Conservation (phyloP, 306 rosid genomes). For the Castanopsis chinensis region DNA sequence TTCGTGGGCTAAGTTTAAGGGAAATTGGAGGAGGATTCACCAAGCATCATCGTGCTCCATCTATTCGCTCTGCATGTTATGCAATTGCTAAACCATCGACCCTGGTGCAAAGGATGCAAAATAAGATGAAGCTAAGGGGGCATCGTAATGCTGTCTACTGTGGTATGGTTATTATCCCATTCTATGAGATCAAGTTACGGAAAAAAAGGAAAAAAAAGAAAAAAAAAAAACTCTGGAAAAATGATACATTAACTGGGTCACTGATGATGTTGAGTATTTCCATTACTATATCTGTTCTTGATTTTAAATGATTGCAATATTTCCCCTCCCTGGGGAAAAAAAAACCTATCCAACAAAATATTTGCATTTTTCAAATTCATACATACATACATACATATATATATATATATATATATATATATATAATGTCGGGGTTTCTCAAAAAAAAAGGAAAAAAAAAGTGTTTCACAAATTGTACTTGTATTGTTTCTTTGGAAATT, state of each 20-base stretch:
- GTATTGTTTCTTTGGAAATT: neutral
- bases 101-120: slow-evolving; percentile 83
- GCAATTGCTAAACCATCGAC: slow-evolving; percentile 92
- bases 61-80: slow-evolving; percentile 85
- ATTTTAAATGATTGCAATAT: neutral
- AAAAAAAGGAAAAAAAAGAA: neutral
- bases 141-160: slow-evolving; percentile 92
- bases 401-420: neutral
- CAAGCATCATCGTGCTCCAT: slow-evolving; percentile 84
- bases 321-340: too few relatives aligned
- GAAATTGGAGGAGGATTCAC: slow-evolving; percentile 91
- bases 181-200: slow-evolving; percentile 10
- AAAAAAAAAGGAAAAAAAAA: too few relatives aligned
- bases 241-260: slow-evolving; percentile 13
- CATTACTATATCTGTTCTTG: neutral
- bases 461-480: neutral
- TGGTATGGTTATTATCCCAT: slow-evolving; percentile 48
- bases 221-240: slow-evolving; percentile 13
- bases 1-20: slow-evolving; percentile 72
- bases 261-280: neutral
- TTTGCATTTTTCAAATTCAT: too few relatives aligned
- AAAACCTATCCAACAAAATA: too few relatives aligned
- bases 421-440: neutral
- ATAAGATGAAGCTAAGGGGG: slow-evolving; percentile 79
- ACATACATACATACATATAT: too few relatives aligned